phyloP scores from a whole-genome alignment of 2,329 filamentous ascomycete species.

The Intubia oerlemansii region DNA sequence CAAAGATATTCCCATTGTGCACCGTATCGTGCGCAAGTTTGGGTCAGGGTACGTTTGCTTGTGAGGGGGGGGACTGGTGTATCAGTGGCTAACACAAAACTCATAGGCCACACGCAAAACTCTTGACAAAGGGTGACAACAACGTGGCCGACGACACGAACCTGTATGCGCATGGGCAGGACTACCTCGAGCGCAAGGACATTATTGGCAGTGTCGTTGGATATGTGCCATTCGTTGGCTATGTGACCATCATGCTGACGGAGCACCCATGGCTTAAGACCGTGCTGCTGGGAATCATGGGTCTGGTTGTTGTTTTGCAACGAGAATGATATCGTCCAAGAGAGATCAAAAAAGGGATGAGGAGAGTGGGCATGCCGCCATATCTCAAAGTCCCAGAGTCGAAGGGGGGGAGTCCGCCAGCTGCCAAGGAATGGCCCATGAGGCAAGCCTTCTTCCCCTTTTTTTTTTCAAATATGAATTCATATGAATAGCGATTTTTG shows the following conservation, averaged over 20 bases:
- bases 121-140: slow-evolving; percentile 96
- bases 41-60: slow-evolving; percentile 28
- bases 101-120: slow-evolving; percentile 33
- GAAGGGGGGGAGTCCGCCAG: too few relatives aligned
- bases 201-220: slow-evolving; percentile 79
- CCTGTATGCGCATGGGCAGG: slow-evolving; percentile 58
- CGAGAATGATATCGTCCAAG: too few relatives aligned
- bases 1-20: slow-evolving; percentile 96
- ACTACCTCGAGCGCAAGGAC: slow-evolving; percentile 68
- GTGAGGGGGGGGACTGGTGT: too few relatives aligned
- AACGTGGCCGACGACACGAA: slow-evolving; percentile 87
- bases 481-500: too few relatives aligned
- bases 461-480: too few relatives aligned
- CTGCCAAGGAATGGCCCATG: too few relatives aligned
- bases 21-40: slow-evolving; percentile 65
- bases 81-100: background rate
- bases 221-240: slow-evolving; percentile 88
- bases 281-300: slow-evolving; percentile 87
- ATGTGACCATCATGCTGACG: slow-evolving; percentile 86
- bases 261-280: slow-evolving; percentile 97
- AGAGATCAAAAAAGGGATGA: too few relatives aligned
- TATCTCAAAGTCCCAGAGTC: too few relatives aligned
- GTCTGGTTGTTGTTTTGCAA: slow-evolving; percentile 77
- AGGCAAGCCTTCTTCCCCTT: too few relatives aligned
- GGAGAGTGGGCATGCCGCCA: too few relatives aligned